Conservation (phyloP, 805 yeast species). For the Ogataea haglerorum region DNA sequence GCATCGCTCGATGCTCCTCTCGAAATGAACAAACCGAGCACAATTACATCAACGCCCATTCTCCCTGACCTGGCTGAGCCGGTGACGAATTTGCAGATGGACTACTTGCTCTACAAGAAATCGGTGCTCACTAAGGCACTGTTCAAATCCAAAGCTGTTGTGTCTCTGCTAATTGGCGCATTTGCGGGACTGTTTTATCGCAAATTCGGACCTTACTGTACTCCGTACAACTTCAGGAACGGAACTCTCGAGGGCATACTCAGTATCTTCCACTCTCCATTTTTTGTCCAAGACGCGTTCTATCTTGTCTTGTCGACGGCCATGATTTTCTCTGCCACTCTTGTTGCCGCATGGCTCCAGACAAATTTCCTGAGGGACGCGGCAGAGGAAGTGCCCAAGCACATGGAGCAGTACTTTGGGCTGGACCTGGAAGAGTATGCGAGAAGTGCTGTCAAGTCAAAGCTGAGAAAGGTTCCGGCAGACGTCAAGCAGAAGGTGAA, state of each 20-base stretch:
- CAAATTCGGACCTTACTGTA: slow-evolving; percentile 22
- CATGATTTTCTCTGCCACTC: slow-evolving; percentile 36
- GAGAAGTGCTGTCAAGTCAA: slow-evolving; percentile 4
- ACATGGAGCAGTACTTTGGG: slow-evolving; percentile 45
- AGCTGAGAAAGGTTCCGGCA: slow-evolving; percentile 15
- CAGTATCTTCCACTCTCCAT: slow-evolving; percentile 17
- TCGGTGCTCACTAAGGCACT: slow-evolving; percentile 42
- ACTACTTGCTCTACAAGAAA: slow-evolving; percentile 49
- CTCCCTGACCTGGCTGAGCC: slow-evolving; percentile 59
- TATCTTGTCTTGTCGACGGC: slow-evolving; percentile 39
- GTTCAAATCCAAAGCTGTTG: slow-evolving; percentile 44
- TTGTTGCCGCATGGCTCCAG: slow-evolving; percentile 38
- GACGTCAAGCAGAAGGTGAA: slow-evolving; percentile 16
- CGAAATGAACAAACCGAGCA: slow-evolving; percentile 48
- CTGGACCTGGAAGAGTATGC: slow-evolving; percentile 48
- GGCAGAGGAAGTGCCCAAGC: slow-evolving; percentile 35
- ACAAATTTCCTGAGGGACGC: slow-evolving; percentile 47
- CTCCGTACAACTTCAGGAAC: slow-evolving; percentile 22
- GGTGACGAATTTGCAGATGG: slow-evolving; percentile 61
- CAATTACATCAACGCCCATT: slow-evolving; percentile 46
- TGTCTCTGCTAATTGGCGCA: slow-evolving; percentile 26
- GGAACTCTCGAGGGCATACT: slow-evolving; percentile 10
- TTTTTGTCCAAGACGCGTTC: slow-evolving; percentile 28
- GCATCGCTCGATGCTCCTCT: slow-evolving; percentile 54
- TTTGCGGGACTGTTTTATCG: slow-evolving; percentile 19